These are phyloP conservation scores for Candida saitoana DNA, from an alignment of 805 yeast species.

Conservation along the genomic window DNA sequence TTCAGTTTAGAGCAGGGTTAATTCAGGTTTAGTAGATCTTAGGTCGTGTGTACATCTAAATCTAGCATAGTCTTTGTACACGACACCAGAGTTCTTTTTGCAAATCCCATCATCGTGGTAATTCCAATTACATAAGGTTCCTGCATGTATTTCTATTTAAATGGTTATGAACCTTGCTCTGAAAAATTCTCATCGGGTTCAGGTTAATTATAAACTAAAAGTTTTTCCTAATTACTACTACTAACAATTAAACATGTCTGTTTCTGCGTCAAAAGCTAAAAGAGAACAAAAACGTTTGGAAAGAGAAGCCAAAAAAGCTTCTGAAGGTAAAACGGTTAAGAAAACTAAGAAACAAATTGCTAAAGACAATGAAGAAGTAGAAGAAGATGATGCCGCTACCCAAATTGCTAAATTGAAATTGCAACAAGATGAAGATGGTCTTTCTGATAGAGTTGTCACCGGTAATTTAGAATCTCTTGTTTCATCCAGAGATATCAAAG, in stretches of 20 bases:
- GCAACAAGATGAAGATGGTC: constrained; percentile 90
- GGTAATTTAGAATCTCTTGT: constrained; percentile 89
- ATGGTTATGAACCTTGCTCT: background rate
- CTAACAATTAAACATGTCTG: constrained; percentile 31
- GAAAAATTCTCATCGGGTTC: constrained; percentile 1
- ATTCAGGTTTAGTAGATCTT: too few relatives aligned
- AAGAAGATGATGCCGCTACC: constrained; percentile 60
- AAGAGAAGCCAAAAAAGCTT: constrained; percentile 43
- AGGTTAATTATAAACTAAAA: constrained; percentile 2
- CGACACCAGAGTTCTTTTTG: too few relatives aligned
- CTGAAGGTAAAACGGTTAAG: constrained; percentile 71
- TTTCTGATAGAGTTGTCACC: constrained; percentile 95
- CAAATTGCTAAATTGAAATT: constrained; percentile 82
- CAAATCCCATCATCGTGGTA: too few relatives aligned
- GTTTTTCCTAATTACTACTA: background rate
- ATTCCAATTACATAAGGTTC: too few relatives aligned
- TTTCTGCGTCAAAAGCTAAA: constrained; percentile 94
- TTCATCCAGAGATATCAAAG: constrained; percentile 91
- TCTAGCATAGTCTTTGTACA: too few relatives aligned
- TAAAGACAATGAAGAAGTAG: constrained; percentile 49
- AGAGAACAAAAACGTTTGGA: constrained; percentile 93
- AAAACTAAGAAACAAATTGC: constrained; percentile 56
- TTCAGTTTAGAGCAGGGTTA: too few relatives aligned
- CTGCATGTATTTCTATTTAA: too few relatives aligned
- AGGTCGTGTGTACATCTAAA: too few relatives aligned